Percentiles rank a stretch among this genome's conserved stretches.
Evolutionary conservation across 495 filamentous ascomycete genomes (phyloP).

Genomic region (Tuber melanosporum): DNA sequence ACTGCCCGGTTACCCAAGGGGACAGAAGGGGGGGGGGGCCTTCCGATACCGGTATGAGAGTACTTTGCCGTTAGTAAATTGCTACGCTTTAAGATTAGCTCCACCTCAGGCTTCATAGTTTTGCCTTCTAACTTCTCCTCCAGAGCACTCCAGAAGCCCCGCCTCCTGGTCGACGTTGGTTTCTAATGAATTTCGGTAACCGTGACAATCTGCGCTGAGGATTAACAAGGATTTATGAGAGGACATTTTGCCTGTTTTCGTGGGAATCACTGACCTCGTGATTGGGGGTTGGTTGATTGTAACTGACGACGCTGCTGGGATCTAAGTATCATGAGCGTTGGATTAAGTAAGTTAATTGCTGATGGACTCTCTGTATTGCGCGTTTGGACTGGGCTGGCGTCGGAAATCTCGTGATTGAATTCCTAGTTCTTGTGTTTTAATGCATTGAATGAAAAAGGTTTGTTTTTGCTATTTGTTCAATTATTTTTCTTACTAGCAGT

Average conservation of each 20-base stretch:
- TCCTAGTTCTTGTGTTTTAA: not conserved
- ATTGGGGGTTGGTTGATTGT: not conserved
- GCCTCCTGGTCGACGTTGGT: not conserved
- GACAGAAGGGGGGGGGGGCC: not conserved
- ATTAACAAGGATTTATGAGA: not conserved
- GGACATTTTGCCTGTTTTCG: not conserved
- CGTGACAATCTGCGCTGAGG: not conserved
- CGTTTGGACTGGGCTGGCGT: not conserved
- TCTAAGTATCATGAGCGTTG: not conserved
- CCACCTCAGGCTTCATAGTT: not conserved
- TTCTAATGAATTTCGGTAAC: not conserved
- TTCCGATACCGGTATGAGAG: not conserved
- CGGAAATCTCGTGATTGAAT: not conserved
- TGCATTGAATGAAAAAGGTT: not conserved
- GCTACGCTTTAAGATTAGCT: not conserved
- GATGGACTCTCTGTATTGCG: not conserved
- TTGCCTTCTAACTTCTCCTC: not conserved
- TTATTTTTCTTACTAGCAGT: not conserved
- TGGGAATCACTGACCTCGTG: not conserved
- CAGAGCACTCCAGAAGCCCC: not conserved
- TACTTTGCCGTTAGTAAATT: not conserved
- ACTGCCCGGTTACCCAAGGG: not conserved
- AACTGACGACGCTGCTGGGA: not conserved
- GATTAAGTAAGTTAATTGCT: not conserved
- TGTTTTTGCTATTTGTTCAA: not conserved